These are phyloP conservation scores for Chaetomidium leptoderma DNA, from an alignment of 495 filamentous ascomycete species.

Conservation along the genomic window DNA sequence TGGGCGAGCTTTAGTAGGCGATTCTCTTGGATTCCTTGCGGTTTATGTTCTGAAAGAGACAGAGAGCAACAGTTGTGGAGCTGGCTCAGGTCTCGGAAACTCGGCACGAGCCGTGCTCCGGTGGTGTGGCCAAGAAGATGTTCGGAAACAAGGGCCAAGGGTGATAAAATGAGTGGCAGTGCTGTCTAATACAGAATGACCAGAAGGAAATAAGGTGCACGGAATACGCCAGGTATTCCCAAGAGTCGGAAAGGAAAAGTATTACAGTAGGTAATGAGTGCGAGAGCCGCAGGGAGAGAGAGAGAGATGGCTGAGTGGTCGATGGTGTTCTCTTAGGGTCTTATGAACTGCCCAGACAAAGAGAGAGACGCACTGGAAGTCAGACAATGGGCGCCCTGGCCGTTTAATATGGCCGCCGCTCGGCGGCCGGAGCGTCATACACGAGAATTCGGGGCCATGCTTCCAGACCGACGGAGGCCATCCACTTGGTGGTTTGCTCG, in stretches of 20 bases:
- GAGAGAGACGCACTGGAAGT: slow-evolving; percentile 1
- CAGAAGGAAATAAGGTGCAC: background rate
- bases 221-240: slow-evolving; percentile 21
- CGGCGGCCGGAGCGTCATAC: background rate
- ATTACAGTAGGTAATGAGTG: slow-evolving; percentile 5
- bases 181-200: background rate
- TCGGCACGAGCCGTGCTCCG: slow-evolving; percentile 1
- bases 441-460: background rate
- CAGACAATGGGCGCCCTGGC: background rate
- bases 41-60: background rate
- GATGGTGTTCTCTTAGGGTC: background rate
- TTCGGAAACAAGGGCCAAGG: slow-evolving; percentile 6
- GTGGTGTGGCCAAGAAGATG: background rate
- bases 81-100: slow-evolving; percentile 7
- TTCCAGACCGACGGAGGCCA: background rate
- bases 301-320: background rate
- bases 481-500: slow-evolving; percentile 1
- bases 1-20: slow-evolving; percentile 16
- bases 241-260: background rate
- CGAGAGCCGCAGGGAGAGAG: background rate
- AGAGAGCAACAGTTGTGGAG: slow-evolving; percentile 7
- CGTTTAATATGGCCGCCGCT: slow-evolving; percentile 8
- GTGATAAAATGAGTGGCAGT: slow-evolving; percentile 2
- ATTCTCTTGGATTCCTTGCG: background rate
- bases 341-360: slow-evolving; percentile 10